Evolutionary conservation across 169 alveolate genomes (phyloP), one percentile per base, ranked within the genome.

Genomic region (Plasmodium vivax): DNA sequence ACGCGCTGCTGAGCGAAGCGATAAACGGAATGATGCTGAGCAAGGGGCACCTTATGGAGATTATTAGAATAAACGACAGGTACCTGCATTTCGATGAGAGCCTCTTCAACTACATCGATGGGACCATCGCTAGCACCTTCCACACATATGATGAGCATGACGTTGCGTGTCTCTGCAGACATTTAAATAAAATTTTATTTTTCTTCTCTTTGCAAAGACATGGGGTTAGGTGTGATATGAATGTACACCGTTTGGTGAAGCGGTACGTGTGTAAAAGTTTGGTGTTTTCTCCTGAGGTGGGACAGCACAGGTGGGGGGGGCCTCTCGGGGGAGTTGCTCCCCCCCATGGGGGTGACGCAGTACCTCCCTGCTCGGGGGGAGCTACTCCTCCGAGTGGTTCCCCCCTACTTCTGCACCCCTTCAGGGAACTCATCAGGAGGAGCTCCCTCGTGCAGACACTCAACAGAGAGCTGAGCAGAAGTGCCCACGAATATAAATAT

Each of bases 241-340:
- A 82, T 30, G 77, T 82, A 23, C 83, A 58, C 23, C 43, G 94
- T 16, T 68, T 90, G 27, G 38, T 90, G 9, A 90, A 90, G 43
- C 10, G 94, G n/a, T 90, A 90, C 41, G 51, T 90, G 27, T 90
- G 94, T 34, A 90, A 90, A 51, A 81, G 94, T 62, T 12, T 90
- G 27, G 73, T 90, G 2, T 80, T 80, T 41, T 56, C 91, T 1
- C 45, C 72, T 27, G 16, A 41, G 4, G 4, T 32, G 62, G 62
- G 19, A 6, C 19, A 47, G 8, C 6, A 47, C 1, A 47, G 0
- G 58, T 47, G 5, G 58, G 19, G 3, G 16, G 58, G 27, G 0
- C 7, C 12, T 3, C 27, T 9, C 3, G 62, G 7, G 12, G 62
- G 8, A 1, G 62, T 51, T 0, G 23, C 1, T 12, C 2, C 23